phyloP scores from a whole-genome alignment of 2,329 filamentous ascomycete species.

The Paraphoma sp. region DNA sequence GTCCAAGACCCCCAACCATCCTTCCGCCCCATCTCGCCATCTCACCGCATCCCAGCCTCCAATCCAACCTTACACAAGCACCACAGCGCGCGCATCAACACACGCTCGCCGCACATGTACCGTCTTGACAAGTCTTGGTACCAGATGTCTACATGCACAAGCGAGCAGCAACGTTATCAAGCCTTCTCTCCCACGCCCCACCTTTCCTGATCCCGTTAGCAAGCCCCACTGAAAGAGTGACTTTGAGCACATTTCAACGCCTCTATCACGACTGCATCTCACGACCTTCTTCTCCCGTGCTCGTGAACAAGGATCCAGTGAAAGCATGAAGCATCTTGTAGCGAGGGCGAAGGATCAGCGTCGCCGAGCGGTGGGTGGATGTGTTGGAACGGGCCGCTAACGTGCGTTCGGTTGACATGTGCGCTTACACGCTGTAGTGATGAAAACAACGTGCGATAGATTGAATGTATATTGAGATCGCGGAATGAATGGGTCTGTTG shows the following conservation, averaged over 20 bases:
- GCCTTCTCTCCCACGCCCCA: constrained; percentile 3
- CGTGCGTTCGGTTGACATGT: constrained; percentile 12
- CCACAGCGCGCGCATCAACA: neutral
- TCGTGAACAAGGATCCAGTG: neutral
- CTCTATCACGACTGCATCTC: constrained; percentile 6
- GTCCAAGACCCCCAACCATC: constrained; percentile 4
- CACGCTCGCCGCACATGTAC: neutral
- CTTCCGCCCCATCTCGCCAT: neutral
- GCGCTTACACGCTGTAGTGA: constrained; percentile 4
- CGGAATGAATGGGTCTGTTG: neutral
- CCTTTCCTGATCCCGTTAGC: constrained; percentile 18
- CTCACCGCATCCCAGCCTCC: neutral
- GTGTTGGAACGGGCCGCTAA: constrained; percentile 11
- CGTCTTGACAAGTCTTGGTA: neutral
- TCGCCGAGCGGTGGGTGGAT: neutral
- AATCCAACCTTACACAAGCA: neutral
- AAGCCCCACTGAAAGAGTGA: constrained; percentile 18
- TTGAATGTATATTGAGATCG: constrained; percentile 8
- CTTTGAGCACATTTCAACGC: constrained; percentile 28
- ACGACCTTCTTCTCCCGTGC: neutral
- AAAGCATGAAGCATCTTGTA: neutral
- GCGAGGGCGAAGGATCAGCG: neutral
- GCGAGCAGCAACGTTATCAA: neutral
- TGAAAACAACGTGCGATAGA: constrained; percentile 22
- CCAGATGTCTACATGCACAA: constrained; percentile 3